Evolutionary conservation across 2,329 filamentous ascomycete species (phyloP).

Genomic region (Nannizziopsis barbatae): DNA sequence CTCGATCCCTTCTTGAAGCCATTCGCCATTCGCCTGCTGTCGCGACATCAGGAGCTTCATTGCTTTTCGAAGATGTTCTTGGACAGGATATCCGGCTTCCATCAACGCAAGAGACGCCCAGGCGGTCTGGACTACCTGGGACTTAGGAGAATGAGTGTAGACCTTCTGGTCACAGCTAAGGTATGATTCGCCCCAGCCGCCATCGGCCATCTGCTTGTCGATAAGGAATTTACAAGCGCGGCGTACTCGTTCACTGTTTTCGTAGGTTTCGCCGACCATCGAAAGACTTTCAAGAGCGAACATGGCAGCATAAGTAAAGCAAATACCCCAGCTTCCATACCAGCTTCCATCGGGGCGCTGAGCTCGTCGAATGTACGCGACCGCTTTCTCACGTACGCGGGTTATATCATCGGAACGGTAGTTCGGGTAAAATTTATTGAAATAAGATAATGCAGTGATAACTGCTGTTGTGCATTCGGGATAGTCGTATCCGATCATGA

Average conservation of each 20-base stretch:
- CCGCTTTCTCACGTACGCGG: constrained; percentile 58
- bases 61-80: constrained; percentile 59
- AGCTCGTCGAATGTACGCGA: constrained; percentile 68
- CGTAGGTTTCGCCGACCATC: constrained; percentile 69
- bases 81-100: constrained; percentile 69
- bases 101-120: constrained; percentile 78
- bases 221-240: constrained; percentile 78
- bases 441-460: constrained; percentile 74
- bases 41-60: constrained; percentile 72
- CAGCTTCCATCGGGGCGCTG: constrained; percentile 79
- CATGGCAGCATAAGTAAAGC: constrained; percentile 95
- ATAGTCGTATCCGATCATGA: constrained; percentile 99
- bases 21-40: constrained; percentile 82
- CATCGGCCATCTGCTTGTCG: constrained; percentile 72
- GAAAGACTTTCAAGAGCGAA: constrained; percentile 83
- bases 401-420: constrained; percentile 69
- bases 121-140: constrained; percentile 86
- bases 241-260: constrained; percentile 57
- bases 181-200: constrained; percentile 96
- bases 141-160: constrained; percentile 66
- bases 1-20: constrained; percentile 90
- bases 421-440: constrained; percentile 66
- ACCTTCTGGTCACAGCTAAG: constrained; percentile 64
- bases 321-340: constrained; percentile 98
- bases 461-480: constrained; percentile 95